These are phyloP conservation scores for Septoria linicola DNA, from an alignment of 2,329 filamentous ascomycete genomes.

Conservation along the genomic window DNA sequence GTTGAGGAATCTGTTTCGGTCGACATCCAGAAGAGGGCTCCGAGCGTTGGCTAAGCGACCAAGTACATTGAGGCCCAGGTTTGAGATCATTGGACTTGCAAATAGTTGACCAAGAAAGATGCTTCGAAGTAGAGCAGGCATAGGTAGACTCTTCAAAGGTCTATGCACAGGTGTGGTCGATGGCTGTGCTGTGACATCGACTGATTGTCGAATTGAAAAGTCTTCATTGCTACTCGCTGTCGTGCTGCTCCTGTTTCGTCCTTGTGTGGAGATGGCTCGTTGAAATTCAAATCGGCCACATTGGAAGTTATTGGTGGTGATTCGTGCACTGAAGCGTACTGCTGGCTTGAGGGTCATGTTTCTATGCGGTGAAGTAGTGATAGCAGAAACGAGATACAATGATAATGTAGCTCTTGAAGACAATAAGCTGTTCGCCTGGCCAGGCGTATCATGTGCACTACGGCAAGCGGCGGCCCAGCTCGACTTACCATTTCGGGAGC, in stretches of 20 bases:
- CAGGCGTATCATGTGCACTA: conserved; percentile 4
- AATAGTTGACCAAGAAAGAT: conserved; percentile 36
- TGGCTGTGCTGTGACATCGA: not conserved
- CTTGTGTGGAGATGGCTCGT: conserved; percentile 7
- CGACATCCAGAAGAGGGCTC: conserved; percentile 48
- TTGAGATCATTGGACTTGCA: conserved; percentile 36
- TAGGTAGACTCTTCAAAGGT: conserved; percentile 6
- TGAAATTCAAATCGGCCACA: not conserved
- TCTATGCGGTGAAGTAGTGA: not conserved
- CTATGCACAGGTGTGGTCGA: not conserved
- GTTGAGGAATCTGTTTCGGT: conserved; percentile 49
- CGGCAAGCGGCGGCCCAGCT: conserved; percentile 11
- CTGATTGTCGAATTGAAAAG: not conserved
- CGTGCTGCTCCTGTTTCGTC: conserved; percentile 2
- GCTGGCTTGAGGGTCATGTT: not conserved
- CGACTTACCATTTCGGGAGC: conserved; percentile 11
- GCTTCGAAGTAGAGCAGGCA: conserved; percentile 28
- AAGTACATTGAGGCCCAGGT: conserved; percentile 35
- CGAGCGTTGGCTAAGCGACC: conserved; percentile 45
- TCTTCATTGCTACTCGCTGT: not conserved
- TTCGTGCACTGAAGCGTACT: not conserved
- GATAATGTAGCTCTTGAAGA: not conserved
- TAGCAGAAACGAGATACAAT: not conserved
- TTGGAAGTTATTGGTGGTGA: not conserved
- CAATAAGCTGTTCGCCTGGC: not conserved